Evolutionary conservation across 2,329 filamentous ascomycete genomes (phyloP).

Genomic region (Penicillium sp.): DNA sequence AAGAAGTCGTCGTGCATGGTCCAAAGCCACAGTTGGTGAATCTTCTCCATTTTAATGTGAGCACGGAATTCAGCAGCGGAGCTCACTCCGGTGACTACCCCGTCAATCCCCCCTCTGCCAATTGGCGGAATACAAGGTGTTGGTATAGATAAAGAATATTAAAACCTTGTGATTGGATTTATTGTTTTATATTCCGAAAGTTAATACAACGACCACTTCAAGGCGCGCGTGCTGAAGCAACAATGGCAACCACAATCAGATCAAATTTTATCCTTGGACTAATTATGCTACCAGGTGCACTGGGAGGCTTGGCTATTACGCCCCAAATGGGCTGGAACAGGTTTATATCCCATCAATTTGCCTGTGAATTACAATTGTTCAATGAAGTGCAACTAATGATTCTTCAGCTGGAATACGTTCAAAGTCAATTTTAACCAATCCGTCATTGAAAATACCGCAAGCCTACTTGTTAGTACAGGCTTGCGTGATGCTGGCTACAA

Average conservation of each 20-base stretch:
- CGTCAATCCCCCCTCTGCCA: not conserved
- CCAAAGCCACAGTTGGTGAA: not conserved
- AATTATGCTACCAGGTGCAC: not conserved
- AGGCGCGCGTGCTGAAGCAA: not conserved
- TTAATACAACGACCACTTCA: not conserved
- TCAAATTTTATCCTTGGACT: not conserved
- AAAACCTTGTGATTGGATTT: not conserved
- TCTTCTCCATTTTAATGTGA: not conserved
- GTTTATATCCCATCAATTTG: not conserved
- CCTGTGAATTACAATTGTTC: too few species aligned
- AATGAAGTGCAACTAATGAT: too few species aligned
- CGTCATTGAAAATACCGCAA: not conserved
- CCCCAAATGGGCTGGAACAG: not conserved
- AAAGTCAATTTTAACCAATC: not conserved
- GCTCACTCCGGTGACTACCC: not conserved
- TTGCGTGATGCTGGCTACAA: not conserved
- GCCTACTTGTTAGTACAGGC: not conserved
- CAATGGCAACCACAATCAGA: not conserved
- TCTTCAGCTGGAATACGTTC: not conserved
- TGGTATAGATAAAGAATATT: not conserved
- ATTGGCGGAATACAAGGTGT: not conserved
- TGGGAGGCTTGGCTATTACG: not conserved
- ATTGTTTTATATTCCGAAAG: not conserved
- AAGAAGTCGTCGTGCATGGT: too few species aligned
- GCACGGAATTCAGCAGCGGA: not conserved